phyloP scores from a whole-genome alignment of 1,139 yeast species.

The Saccharomyces hybrid region DNA sequence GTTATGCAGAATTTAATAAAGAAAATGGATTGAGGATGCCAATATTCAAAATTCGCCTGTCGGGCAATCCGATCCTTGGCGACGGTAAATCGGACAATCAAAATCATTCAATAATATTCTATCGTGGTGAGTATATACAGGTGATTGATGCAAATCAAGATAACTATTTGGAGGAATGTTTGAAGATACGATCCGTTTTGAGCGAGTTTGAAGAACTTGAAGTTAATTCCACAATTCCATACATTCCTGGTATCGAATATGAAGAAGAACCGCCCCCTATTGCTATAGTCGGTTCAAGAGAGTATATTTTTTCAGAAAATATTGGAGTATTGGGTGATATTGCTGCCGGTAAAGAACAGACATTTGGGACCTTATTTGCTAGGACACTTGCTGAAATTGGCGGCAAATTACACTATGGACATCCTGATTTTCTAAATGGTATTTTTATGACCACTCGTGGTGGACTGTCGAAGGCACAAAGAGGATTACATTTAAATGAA shows the following conservation, averaged over 20 bases:
- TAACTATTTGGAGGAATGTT: slow-evolving; percentile 76
- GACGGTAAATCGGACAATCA: slow-evolving; percentile 90
- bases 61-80: slow-evolving; percentile 84
- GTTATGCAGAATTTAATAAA: slow-evolving; percentile 37
- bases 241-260: slow-evolving; percentile 40
- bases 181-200: slow-evolving; percentile 68
- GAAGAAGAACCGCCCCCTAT: slow-evolving; percentile 44
- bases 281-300: slow-evolving; percentile 84
- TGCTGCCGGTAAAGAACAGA: slow-evolving; percentile 90
- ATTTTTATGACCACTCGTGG: slow-evolving; percentile 87
- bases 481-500: slow-evolving; percentile 77
- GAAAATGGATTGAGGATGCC: slow-evolving; percentile 40
- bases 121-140: slow-evolving; percentile 81
- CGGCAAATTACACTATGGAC: slow-evolving; percentile 85
- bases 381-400: slow-evolving; percentile 80
- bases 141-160: slow-evolving; percentile 87
- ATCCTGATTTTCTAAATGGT: slow-evolving; percentile 80
- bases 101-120: slow-evolving; percentile 66
- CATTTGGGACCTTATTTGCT: slow-evolving; percentile 85
- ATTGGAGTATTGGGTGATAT: slow-evolving; percentile 83
- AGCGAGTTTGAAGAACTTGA: slow-evolving; percentile 68
- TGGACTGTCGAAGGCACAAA: slow-evolving; percentile 84
- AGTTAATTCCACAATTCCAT: slow-evolving; percentile 36
- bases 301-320: slow-evolving; percentile 78
- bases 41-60: slow-evolving; percentile 49